Base-by-base conservation (phyloP, 148 eudicot species). In the Camellia lanceoleosa region DNA sequence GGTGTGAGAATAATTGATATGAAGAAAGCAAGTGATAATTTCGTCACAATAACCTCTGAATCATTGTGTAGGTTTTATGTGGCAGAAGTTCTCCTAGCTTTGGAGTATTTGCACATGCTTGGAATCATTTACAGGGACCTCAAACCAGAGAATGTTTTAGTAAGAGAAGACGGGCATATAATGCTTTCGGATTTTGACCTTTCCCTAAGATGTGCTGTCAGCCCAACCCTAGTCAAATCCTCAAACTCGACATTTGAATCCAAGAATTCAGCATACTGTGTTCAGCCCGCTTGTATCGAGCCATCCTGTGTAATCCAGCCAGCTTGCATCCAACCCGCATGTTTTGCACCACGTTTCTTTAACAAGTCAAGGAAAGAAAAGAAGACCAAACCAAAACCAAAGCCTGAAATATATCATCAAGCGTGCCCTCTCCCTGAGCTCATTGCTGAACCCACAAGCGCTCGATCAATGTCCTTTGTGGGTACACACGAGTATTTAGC, bases 161-260 rank as follows among this genome's bases (percentile, higher is more conserved):
- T 95, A 61, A 78, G 98, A 78, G 97, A 92, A 74, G 98, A 95
- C 52, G 98, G 98, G 38, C 98, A 95, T 73, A 93, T 95, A 80
- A 95, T 95, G 98, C 97, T 95, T 54, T 95, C 98, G 3, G 98
- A 95, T 88, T 95, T 95, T 60, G 98, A 95, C 83, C 98, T 95
- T 77, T 93, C 97, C 68, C 81, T 95, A 15, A 88, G 98, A 81
- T 95, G 99, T 38, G 75, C 91, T 5, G 94, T 92, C 78, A 82
- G 90, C 80, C 99, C 99, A 19, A 95, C 94, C 42, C 87, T 95
- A 9, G 94, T 93, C 73, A 89, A 84, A 80, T 89, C 91, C 77
- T 85, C 93, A 61, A 88, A 89, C 79, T 52, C 87, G 14, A 84
- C 47, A 80, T 15, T 79, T 0, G 90, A 89, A 20, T 79, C 98